Percentiles rank a stretch among this genome's conserved stretches.
Evolutionary conservation across 495 filamentous ascomycete species (phyloP).

Genomic region (Trypethelium eluteriae): DNA sequence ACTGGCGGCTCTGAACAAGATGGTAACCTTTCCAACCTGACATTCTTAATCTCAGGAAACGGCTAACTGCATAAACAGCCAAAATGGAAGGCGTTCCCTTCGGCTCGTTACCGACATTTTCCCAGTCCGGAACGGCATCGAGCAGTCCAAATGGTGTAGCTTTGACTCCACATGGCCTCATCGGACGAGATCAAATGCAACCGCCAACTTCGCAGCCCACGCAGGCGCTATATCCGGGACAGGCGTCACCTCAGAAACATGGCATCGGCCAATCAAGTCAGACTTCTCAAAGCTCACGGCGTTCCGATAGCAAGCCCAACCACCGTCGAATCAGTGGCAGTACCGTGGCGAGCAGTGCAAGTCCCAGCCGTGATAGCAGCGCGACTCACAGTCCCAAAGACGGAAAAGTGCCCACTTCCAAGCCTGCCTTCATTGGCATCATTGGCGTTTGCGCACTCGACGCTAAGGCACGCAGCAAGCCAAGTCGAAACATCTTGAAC

Average conservation of each 20-base stretch:
- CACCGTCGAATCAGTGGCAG: slow-evolving; percentile 69
- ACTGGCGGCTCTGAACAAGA: slow-evolving; percentile 36
- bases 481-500: slow-evolving; percentile 89
- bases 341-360: slow-evolving; percentile 56
- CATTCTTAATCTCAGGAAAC: not conserved
- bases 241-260: slow-evolving; percentile 7
- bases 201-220: slow-evolving; percentile 8
- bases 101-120: slow-evolving; percentile 33
- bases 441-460: slow-evolving; percentile 96
- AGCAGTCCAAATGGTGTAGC: slow-evolving; percentile 23
- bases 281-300: slow-evolving; percentile 46
- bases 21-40: slow-evolving; percentile 9
- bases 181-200: slow-evolving; percentile 6
- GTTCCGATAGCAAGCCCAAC: slow-evolving; percentile 47
- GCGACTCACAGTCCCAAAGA: slow-evolving; percentile 40
- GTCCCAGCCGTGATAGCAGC: slow-evolving; percentile 52
- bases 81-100: slow-evolving; percentile 18
- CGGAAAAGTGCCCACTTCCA: slow-evolving; percentile 43
- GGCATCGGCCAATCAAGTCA: not conserved
- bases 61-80: slow-evolving; percentile 13
- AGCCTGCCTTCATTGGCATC: slow-evolving; percentile 42
- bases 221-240: not conserved
- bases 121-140: slow-evolving; percentile 48
- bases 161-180: slow-evolving; percentile 24
- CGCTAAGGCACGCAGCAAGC: slow-evolving; percentile 92